phyloP scores from a whole-genome alignment of 352 stramenopile species.

The Peronosclerospora sorghi region DNA sequence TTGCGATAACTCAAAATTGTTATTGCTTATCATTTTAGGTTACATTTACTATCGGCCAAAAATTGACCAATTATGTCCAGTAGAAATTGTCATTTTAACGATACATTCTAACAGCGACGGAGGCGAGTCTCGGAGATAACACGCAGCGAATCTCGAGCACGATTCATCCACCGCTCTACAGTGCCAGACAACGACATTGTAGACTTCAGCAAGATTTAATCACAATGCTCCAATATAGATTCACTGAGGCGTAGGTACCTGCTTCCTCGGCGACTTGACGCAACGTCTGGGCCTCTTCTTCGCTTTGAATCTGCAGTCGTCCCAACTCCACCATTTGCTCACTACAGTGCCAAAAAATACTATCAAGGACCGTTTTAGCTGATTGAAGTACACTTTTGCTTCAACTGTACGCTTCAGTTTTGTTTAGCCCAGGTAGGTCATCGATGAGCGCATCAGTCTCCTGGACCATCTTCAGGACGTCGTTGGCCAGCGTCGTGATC shows the following conservation, averaged over 20 bases:
- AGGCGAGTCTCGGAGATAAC: slow-evolving; percentile 76
- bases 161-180: slow-evolving; percentile 72
- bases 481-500: slow-evolving; percentile 64
- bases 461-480: slow-evolving; percentile 70
- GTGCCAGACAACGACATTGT: not conserved
- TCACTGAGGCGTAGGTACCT: slow-evolving; percentile 16
- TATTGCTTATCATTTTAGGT: not conserved
- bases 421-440: slow-evolving; percentile 68
- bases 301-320: slow-evolving; percentile 69
- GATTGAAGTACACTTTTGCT: not conserved
- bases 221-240: not conserved
- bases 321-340: slow-evolving; percentile 74
- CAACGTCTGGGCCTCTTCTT: slow-evolving; percentile 76
- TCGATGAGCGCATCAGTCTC: slow-evolving; percentile 73
- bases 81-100: too few species aligned
- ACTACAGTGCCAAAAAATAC: slow-evolving; percentile 13
- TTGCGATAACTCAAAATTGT: slow-evolving; percentile 7
- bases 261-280: slow-evolving; percentile 75
- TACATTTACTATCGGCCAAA: too few species aligned
- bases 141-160: slow-evolving; percentile 65
- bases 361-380: not conserved
- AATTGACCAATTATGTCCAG: too few species aligned
- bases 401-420: slow-evolving; percentile 48
- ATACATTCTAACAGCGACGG: slow-evolving; percentile 23
- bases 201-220: not conserved